phyloP scores from a whole-genome alignment of 176 grass and related monocot genomes.

The Melocanna baccifera region DNA sequence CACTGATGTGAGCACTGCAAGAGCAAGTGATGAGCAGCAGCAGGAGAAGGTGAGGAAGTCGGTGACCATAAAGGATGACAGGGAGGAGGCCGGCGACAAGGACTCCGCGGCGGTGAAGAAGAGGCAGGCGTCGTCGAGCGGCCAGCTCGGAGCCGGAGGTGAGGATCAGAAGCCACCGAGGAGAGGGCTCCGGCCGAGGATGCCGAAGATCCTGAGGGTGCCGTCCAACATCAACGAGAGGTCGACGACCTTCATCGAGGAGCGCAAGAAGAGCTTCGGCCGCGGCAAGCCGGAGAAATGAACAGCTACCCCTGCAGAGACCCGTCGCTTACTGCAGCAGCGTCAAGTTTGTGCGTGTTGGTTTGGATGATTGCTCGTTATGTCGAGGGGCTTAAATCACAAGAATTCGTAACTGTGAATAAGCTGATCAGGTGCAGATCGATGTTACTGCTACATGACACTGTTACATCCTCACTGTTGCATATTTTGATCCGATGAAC shows the following conservation, averaged over 20 bases:
- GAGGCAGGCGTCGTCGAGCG: conserved; percentile 29
- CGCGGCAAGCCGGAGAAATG: conserved; percentile 33
- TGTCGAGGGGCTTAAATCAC: neutral
- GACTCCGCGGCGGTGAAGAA: conserved; percentile 22
- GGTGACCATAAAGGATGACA: conserved; percentile 39
- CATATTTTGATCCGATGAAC: too few species aligned
- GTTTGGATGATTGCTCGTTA: conserved; percentile 5
- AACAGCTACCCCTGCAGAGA: neutral
- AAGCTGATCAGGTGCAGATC: neutral
- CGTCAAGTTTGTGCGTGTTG: neutral
- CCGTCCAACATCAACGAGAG: conserved; percentile 50
- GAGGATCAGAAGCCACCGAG: neutral
- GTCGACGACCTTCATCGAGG: conserved; percentile 39
- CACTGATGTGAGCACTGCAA: neutral
- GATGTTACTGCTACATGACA: neutral
- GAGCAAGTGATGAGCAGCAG: neutral
- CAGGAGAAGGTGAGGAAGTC: conserved; percentile 34
- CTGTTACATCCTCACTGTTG: too few species aligned
- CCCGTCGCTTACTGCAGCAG: too few species aligned
- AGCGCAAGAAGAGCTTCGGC: conserved; percentile 34
- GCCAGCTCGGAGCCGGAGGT: neutral
- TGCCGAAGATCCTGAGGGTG: conserved; percentile 33
- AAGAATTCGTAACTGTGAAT: neutral
- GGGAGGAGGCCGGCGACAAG: neutral
- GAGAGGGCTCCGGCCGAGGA: conserved; percentile 39